These are phyloP conservation scores for Oxytropis ochrocephala DNA, from an alignment of 306 rosid genomes.

Conservation along the genomic window DNA sequence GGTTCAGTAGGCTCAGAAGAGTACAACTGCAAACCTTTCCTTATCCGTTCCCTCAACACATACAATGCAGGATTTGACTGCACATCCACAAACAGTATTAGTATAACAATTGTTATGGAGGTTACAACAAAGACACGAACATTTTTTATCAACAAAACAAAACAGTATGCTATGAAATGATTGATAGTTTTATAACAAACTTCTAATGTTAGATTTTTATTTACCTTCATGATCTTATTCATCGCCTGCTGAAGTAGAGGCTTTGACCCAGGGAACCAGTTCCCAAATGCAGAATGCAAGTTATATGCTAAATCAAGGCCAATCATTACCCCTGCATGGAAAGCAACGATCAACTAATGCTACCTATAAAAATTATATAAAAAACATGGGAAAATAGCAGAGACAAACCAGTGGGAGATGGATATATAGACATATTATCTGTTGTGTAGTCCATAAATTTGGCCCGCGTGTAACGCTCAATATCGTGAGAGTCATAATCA, in stretches of 20 bases:
- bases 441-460: constrained; percentile 99
- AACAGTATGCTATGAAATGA: neutral
- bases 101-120: neutral
- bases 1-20: constrained; percentile 99
- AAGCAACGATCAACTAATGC: constrained; percentile 1
- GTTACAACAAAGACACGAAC: neutral
- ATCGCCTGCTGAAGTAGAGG: constrained; percentile 96
- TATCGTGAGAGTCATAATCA: constrained; percentile 96
- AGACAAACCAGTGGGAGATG: constrained; percentile 82
- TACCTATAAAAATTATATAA: neutral
- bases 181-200: neutral
- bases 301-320: constrained; percentile 95
- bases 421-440: constrained; percentile 98
- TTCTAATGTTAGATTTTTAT: neutral
- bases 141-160: neutral
- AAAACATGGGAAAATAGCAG: neutral
- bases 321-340: constrained; percentile 88
- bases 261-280: constrained; percentile 99
- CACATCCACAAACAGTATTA: constrained; percentile 28
- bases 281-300: constrained; percentile 97
- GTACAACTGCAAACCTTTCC: constrained; percentile 96
- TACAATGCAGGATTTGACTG: constrained; percentile 99
- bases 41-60: constrained; percentile 94
- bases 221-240: constrained; percentile 98
- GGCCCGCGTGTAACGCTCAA: constrained; percentile 97